Evolutionary conservation across 495 filamentous ascomycete genomes (phyloP), one percentile per base, ranked within the genome.

Genomic region (Thermothielavioides terrestris): DNA sequence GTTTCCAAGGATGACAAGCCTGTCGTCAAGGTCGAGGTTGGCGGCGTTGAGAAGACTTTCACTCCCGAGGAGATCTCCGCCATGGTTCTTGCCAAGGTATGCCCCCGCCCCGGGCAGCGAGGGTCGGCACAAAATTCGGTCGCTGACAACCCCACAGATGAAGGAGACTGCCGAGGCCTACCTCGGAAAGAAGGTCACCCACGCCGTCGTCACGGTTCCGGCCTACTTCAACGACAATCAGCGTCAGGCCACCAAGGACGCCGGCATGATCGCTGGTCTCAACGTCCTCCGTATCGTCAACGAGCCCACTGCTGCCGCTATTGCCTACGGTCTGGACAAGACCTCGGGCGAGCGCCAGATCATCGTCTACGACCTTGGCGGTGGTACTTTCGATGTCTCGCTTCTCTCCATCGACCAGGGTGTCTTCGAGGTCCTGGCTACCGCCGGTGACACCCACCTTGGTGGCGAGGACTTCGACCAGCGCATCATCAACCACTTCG

Each of bases 391-490:
- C 71, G 92, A 99, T 92, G 92, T 99, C 42, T 96, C 91, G 45
- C 88, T 99, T 58, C 79, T 99, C 34, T 94, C 90, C 32, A 94
- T 97, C 56, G 94, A 99, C 62, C 76, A 91, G 62, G 94, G 94
- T 68, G 89, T 95, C 58, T 99, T 99, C 68, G 94, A 99, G 77
- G 94, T 99, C 56, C 74, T 89, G 71, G 84, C 94, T 70, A 99
- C 94, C 60, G 92, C 92, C 69, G 94, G 94, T 86, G 94, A 99
- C 68, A 97, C 94, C 58, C 94, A 97, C 74, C 82, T 99, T 60
- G 94, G 94, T 81, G 94, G 94, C 82, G 94, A 97, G 72, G 94
- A 99, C 77, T 97, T 99, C 70, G 92, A 99, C 70, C 88, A 97
- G 77, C 85, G 91, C 69, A 81, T 96, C 70, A 94, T 99, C 78